A percentile compares a stretch with the other conserved stretches of the same genome.
phyloP scores from a whole-genome alignment of 176 grass and related monocot genomes.

The Metroxylon sagu region DNA sequence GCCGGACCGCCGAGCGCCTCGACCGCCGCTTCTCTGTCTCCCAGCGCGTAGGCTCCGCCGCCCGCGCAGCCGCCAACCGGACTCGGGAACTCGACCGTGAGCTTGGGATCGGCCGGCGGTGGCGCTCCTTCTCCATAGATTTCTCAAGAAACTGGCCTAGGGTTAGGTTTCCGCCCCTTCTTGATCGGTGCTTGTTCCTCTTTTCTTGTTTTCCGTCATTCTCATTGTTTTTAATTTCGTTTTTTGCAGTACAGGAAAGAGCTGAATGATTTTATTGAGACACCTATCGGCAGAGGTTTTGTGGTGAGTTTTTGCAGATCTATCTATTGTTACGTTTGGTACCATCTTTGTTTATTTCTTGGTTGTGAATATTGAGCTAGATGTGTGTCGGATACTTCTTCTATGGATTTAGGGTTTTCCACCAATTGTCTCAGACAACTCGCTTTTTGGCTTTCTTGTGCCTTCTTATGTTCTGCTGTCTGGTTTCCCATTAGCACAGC shows the following conservation, averaged over 20 bases:
- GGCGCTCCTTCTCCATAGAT: conserved; percentile 75
- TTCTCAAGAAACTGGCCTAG: conserved; percentile 92
- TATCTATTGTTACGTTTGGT: no score
- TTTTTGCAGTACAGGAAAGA: conserved; percentile 68
- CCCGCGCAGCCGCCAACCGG: conserved; percentile 40
- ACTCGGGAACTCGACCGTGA: conserved; percentile 66
- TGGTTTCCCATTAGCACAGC: no score
- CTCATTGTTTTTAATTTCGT: not conserved
- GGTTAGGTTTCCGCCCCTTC: conserved; percentile 27
- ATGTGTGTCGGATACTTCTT: no score
- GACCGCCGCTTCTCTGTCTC: conserved; percentile 47
- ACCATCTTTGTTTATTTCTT: no score
- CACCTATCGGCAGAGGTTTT: conserved; percentile 61
- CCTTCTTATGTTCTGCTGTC: no score
- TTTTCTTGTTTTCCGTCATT: not conserved
- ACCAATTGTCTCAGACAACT: no score
- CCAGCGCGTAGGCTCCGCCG: conserved; percentile 42
- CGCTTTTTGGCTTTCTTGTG: no score
- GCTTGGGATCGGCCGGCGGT: conserved; percentile 62
- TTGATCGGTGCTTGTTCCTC: not conserved
- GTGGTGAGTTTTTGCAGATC: conserved; percentile 45
- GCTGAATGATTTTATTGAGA: conserved; percentile 47
- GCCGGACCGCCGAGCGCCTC: conserved; percentile 49
- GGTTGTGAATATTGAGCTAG: no score
- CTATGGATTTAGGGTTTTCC: no score